Conservation (phyloP, 2,329 filamentous ascomycete species). For the Calonectria naviculata region DNA sequence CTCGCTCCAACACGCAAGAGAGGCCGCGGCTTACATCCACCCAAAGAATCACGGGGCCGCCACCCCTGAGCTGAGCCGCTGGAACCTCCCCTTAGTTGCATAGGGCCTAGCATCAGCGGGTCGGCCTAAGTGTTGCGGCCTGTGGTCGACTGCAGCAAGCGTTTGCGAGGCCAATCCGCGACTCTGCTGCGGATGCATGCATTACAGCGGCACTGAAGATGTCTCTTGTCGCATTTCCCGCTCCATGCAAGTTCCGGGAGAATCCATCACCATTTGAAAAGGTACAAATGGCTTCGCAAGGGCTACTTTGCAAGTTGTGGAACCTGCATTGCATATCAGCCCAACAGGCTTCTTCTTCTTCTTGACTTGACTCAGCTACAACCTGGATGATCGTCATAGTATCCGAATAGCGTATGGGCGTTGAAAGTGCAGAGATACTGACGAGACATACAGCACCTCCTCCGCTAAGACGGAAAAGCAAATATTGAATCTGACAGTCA, state of each 20-base stretch:
- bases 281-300: background rate
- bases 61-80: constrained; percentile 6
- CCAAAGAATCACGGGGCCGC: constrained; percentile 8
- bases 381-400: background rate
- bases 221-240: background rate
- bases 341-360: background rate
- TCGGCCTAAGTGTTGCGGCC: constrained; percentile 6
- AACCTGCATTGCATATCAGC: background rate
- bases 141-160: constrained; percentile 8
- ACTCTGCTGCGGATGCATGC: background rate
- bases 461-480: background rate
- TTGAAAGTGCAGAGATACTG: background rate
- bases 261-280: background rate
- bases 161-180: constrained; percentile 10
- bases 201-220: background rate
- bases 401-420: background rate
- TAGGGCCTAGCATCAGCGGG: constrained; percentile 1
- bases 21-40: background rate
- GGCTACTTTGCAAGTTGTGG: background rate
- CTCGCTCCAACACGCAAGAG: background rate
- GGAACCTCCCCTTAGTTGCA: background rate
- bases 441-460: background rate
- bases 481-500: background rate
- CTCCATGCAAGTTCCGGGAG: background rate
- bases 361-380: background rate